Evolutionary conservation across 2,329 filamentous ascomycete species (phyloP).

Genomic region (Sporothrix curviconia): DNA sequence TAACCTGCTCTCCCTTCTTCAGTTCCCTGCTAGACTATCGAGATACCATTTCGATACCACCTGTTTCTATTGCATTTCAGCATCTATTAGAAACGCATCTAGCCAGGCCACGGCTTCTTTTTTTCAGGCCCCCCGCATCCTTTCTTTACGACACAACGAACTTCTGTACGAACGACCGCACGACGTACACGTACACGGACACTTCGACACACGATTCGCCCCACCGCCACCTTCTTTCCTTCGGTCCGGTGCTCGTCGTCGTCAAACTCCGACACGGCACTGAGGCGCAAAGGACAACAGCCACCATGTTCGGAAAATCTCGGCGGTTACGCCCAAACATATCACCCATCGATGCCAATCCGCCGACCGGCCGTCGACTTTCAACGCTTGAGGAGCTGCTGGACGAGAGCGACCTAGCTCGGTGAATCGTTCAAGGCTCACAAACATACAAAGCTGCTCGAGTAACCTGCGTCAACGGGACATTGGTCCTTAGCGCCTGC

Average conservation of each 20-base stretch:
- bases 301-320: constrained; percentile 96
- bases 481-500: constrained; percentile 73
- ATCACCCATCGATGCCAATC: constrained; percentile 90
- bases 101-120: neutral
- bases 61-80: constrained; percentile 6
- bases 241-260: constrained; percentile 10
- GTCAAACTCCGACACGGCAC: constrained; percentile 3
- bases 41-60: constrained; percentile 11
- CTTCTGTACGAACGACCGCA: neutral
- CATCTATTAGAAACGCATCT: constrained; percentile 11
- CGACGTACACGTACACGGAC: neutral
- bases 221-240: neutral
- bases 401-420: constrained; percentile 90
- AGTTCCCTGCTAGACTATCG: constrained; percentile 13
- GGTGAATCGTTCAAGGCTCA: constrained; percentile 98
- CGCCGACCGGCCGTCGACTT: constrained; percentile 97
- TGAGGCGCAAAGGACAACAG: constrained; percentile 4
- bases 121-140: neutral
- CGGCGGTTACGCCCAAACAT: constrained; percentile 96
- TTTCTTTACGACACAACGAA: neutral
- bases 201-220: neutral
- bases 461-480: constrained; percentile 86
- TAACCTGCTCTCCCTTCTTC: neutral
- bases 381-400: constrained; percentile 90
- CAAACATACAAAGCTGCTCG: constrained; percentile 94